phyloP scores from a whole-genome alignment of 495 filamentous ascomycete species.

The Monascus purpureus region DNA sequence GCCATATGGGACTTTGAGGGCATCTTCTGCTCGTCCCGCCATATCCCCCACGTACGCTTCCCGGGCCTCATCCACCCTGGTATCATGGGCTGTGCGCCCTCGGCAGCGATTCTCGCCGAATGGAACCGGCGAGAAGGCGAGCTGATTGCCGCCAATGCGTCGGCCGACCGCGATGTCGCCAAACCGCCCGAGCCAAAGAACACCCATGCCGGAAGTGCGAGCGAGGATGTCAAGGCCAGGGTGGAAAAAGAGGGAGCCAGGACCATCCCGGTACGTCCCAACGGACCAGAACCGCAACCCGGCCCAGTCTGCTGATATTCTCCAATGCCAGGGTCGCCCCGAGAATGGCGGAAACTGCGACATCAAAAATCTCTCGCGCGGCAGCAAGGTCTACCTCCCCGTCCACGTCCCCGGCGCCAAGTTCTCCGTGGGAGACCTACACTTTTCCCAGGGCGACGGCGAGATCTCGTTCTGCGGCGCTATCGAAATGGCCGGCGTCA shows the following conservation, averaged over 20 bases:
- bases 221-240: slow-evolving; percentile 47
- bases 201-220: slow-evolving; percentile 57
- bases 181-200: slow-evolving; percentile 59
- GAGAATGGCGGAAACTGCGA: slow-evolving; percentile 59
- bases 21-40: slow-evolving; percentile 80
- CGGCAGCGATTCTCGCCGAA: slow-evolving; percentile 47
- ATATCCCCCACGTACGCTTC: slow-evolving; percentile 82
- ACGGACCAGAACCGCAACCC: background rate
- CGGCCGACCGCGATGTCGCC: slow-evolving; percentile 61
- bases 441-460: slow-evolving; percentile 84
- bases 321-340: slow-evolving; percentile 24
- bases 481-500: slow-evolving; percentile 91
- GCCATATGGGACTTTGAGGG: slow-evolving; percentile 98
- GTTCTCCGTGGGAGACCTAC: slow-evolving; percentile 84
- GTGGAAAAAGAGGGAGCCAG: slow-evolving; percentile 79
- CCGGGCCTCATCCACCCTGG: slow-evolving; percentile 90
- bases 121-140: slow-evolving; percentile 77
- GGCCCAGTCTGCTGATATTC: no score
- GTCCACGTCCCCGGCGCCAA: slow-evolving; percentile 78
- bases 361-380: slow-evolving; percentile 81
- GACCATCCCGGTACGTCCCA: slow-evolving; percentile 62
- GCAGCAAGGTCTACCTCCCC: slow-evolving; percentile 80
- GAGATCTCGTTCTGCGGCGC: slow-evolving; percentile 95
- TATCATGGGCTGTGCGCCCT: slow-evolving; percentile 84
- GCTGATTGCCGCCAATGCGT: slow-evolving; percentile 52